phyloP scores from a whole-genome alignment of 352 stramenopile genomes.

The Pythium biforme region DNA sequence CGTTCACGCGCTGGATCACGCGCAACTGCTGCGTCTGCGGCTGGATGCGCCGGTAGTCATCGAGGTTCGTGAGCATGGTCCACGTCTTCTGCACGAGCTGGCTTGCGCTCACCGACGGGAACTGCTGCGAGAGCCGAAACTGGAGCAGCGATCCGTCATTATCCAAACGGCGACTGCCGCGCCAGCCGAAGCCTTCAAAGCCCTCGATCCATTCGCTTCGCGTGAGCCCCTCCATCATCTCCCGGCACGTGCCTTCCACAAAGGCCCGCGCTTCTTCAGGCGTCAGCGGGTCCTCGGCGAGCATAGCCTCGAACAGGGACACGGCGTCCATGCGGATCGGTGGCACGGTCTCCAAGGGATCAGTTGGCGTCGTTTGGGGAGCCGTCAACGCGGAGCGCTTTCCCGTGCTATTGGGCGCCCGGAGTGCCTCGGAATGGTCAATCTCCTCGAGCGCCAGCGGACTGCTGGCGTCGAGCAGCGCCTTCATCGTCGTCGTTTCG shows the following conservation, averaged over 20 bases:
- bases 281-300: conserved; percentile 40
- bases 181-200: conserved; percentile 57
- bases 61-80: conserved; percentile 51
- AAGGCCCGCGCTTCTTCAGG: conserved; percentile 39
- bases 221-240: conserved; percentile 54
- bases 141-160: conserved; percentile 32
- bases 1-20: conserved; percentile 54
- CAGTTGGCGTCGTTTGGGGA: not conserved
- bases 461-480: not conserved
- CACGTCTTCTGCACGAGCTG: conserved; percentile 74
- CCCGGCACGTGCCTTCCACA: conserved; percentile 52
- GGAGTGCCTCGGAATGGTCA: not conserved
- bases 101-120: conserved; percentile 38
- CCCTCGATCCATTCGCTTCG: conserved; percentile 32
- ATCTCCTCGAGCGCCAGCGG: not conserved
- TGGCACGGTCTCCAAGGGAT: conserved; percentile 22
- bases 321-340: conserved; percentile 14
- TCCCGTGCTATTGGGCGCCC: not conserved
- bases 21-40: conserved; percentile 47
- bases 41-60: conserved; percentile 60
- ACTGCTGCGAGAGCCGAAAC: conserved; percentile 65
- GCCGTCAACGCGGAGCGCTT: not conserved
- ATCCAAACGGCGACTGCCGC: conserved; percentile 43
- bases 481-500: not conserved
- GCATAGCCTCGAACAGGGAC: conserved; percentile 51